Base-by-base conservation (phyloP, 2,329 filamentous ascomycete genomes). In the Dothistroma septosporum region DNA sequence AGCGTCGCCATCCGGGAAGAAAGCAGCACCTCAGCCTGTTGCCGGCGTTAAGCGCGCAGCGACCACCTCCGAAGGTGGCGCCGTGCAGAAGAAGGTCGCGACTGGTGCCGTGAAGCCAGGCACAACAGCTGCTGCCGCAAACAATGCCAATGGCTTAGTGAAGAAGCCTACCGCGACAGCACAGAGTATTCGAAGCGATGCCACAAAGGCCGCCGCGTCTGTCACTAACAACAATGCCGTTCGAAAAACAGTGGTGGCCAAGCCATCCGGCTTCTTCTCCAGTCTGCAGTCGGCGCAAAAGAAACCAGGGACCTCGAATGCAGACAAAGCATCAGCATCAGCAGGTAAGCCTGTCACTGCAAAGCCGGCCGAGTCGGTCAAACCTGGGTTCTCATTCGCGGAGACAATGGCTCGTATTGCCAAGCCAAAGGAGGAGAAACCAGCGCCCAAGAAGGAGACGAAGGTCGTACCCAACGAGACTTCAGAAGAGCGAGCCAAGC, bases 401-500 rank as follows among this genome's bases (percentile, higher is more conserved):
- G 72, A 74, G 46, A 75, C 73, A 1, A 75, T 76, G 68, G 72
- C 72, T 11, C 75, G 74, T 53, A 61, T 76, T 16, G 76, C 80
- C 53, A 85, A 85, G 66, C 81, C 82, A 6, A 86, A 86, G 65
- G 80, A 84, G 59, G 74, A 80, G 53, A 77, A 78, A 62, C 74
- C 79, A 69, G 80, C 79, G 14, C 64, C 66, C 5, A 74, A 78
- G 4, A 82, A 83, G 59, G 76, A 81, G 0, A 84, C 85, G 65
- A 84, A 85, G 63, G 77, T 76, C 60, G 72, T 73, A 19, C 76
- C 79, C 0, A 77, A 80, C 0, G 89, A 92, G 72, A 91, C 87
- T 0, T 78, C 85, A 0, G 87, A 90, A 68, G 83, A 91, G 70
- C 86, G 81, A 67, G 78, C 80, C 1, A 88, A 85, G 68, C 84